Evolutionary conservation across 2,329 filamentous ascomycete species (phyloP), one percentile per base, ranked within the genome.

Genomic region (Penicillium sp.): DNA sequence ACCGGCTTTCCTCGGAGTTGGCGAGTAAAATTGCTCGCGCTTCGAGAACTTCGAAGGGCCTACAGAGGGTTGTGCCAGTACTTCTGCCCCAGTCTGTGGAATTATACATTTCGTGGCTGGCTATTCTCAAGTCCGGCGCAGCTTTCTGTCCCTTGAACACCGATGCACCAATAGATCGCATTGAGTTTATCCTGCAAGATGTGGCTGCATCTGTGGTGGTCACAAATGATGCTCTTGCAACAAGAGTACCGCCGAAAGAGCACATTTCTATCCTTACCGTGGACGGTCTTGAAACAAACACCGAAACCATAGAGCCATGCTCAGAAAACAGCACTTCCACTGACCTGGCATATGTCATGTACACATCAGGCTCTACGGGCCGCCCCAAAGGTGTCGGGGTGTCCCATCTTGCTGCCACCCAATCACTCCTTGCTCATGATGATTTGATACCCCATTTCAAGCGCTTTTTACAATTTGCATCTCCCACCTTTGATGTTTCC

Each of bases 401-500:
- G 31, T 91, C 90, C 31, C 92, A 97, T 73, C 75, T 79, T 29
- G 89, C 92, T 16, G 91, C 82, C 8, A 88, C 89, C 0, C 92
- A 96, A 70, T 90, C 89, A 54, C 74, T 97, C 8, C 79, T 96
- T 41, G 90, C 90, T 2, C 92, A 97, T 67, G 81, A 95, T 65
- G 80, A 77, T 45, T 85, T 92, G 63, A 86, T 97, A 39, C 92
- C 92, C 2, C 38, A 50, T 0, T 96, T 96, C 67, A 78, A 79
- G 16, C 83, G 91, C 44, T 96, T 97, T 69, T 81, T 97, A 1
- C 92, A 97, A 69, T 96, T 96, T 70, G 92, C 92, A 5, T 88
- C 91, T 3, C 90, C 92, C 1, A 96, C 91, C 0, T 97, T 97
- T 68, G 92, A 97, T 71, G 92, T 97, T 8, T 96, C 90, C 0